phyloP scores from a whole-genome alignment of 805 yeast species.

The Metschnikowia chrysomelidarum region DNA sequence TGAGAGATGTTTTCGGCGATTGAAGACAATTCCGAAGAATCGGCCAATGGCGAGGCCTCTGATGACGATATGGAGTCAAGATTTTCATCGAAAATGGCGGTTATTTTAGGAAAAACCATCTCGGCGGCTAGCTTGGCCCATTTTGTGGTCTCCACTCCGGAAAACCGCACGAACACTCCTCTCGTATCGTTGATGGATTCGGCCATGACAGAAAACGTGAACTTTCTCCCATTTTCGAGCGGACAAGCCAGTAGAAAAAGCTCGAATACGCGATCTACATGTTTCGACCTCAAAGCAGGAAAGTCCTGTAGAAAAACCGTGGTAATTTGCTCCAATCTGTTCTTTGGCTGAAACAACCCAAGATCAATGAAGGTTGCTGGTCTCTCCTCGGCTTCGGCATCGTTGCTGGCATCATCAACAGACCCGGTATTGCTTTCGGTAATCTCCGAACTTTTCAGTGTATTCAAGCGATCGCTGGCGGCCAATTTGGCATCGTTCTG shows the following conservation, averaged over 20 bases:
- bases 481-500: slow-evolving; percentile 10
- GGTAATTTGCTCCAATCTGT: slow-evolving; percentile 34
- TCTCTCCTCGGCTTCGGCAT: slow-evolving; percentile 18
- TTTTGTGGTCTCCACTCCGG: slow-evolving; percentile 13
- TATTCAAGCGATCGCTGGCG: background rate
- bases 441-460: background rate
- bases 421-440: background rate
- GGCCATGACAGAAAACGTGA: slow-evolving; percentile 33
- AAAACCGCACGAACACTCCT: slow-evolving; percentile 37
- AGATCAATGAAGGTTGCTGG: slow-evolving; percentile 25
- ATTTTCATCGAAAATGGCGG: slow-evolving; percentile 13
- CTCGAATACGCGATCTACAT: slow-evolving; percentile 34
- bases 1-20: slow-evolving; percentile 2
- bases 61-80: background rate
- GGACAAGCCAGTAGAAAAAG: slow-evolving; percentile 16
- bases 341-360: slow-evolving; percentile 29
- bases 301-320: slow-evolving; percentile 34
- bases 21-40: background rate
- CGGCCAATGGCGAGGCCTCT: background rate
- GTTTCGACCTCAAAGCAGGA: slow-evolving; percentile 26
- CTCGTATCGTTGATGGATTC: slow-evolving; percentile 27
- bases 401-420: slow-evolving; percentile 7
- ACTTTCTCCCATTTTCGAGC: slow-evolving; percentile 13
- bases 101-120: slow-evolving; percentile 3
- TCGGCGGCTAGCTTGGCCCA: slow-evolving; percentile 15